phyloP scores from a whole-genome alignment of 768 basidiomycete genomes.

The Fibroporia radiculosa region DNA sequence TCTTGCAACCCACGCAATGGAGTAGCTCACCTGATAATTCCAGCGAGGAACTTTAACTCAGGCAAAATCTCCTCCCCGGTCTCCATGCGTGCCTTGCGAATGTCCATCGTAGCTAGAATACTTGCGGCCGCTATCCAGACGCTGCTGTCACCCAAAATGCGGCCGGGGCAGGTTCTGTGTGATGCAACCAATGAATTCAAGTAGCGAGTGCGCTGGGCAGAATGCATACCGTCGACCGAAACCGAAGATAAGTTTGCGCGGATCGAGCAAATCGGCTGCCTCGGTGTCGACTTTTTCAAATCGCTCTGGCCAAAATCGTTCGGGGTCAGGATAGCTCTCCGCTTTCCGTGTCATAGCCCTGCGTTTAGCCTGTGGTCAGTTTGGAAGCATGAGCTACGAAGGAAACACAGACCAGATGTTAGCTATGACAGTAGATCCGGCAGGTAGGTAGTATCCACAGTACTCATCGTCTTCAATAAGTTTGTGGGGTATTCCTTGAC shows the following conservation, averaged over 20 bases:
- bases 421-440: conserved; percentile 14
- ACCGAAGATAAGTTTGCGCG: conserved; percentile 44
- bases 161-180: too few relatives aligned
- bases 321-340: conserved; percentile 32
- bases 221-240: conserved; percentile 38
- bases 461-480: conserved; percentile 17
- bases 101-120: too few relatives aligned
- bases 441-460: conserved; percentile 15
- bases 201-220: too few relatives aligned
- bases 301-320: conserved; percentile 42
- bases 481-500: conserved; percentile 14
- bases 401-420: conserved; percentile 22
- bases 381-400: too few relatives aligned
- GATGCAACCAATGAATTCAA: too few relatives aligned
- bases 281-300: conserved; percentile 32
- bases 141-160: too few relatives aligned
- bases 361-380: conserved; percentile 2
- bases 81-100: too few relatives aligned
- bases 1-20: too few relatives aligned
- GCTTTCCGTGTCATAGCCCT: conserved; percentile 24
- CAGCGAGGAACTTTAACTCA: too few relatives aligned
- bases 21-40: too few relatives aligned
- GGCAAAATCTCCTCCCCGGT: too few relatives aligned
- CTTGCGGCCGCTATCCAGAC: too few relatives aligned
- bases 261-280: conserved; percentile 26